Evolutionary conservation across 805 yeast genomes (phyloP).

Genomic region (Teunomyces pallodes): DNA sequence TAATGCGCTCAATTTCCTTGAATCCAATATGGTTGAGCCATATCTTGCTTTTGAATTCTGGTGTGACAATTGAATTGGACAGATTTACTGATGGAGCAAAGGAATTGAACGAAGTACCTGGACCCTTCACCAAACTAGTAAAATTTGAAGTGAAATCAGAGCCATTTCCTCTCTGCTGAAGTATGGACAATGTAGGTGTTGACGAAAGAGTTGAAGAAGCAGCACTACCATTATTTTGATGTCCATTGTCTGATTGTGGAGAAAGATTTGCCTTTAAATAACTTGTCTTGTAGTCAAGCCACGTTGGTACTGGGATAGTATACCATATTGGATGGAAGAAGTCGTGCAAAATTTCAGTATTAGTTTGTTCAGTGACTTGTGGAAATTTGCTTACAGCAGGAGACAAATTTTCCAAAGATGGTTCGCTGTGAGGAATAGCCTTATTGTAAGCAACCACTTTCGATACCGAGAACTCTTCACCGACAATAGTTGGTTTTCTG

Average conservation of each 20-base stretch:
- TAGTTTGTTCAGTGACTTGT: slow-evolving; percentile 26
- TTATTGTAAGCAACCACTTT: slow-evolving; percentile 56
- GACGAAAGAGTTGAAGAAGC: slow-evolving; percentile 2
- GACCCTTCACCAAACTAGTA: slow-evolving; percentile 7
- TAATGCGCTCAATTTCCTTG: slow-evolving; percentile 27
- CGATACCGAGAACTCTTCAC: slow-evolving; percentile 64
- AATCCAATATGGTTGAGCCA: slow-evolving; percentile 43
- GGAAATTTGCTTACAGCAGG: slow-evolving; percentile 33
- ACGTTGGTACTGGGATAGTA: slow-evolving; percentile 40
- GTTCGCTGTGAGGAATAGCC: slow-evolving; percentile 17
- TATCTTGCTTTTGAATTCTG: slow-evolving; percentile 28
- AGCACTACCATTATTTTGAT: slow-evolving; percentile 3
- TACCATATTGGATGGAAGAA: slow-evolving; percentile 47
- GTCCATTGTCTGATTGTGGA: neutral
- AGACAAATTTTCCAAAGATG: slow-evolving; percentile 31
- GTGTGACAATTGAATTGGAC: slow-evolving; percentile 31
- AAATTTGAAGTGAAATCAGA: slow-evolving; percentile 15
- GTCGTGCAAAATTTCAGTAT: slow-evolving; percentile 37
- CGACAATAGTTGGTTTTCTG: slow-evolving; percentile 64
- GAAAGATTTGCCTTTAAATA: slow-evolving; percentile 12
- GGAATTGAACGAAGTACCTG: slow-evolving; percentile 25
- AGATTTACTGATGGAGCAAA: slow-evolving; percentile 39
- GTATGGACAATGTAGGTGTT: slow-evolving; percentile 19
- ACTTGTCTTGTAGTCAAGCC: slow-evolving; percentile 34
- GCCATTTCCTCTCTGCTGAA: slow-evolving; percentile 21